Percentiles rank a stretch among this genome's conserved stretches.
Conservation (phyloP, 345 rosid genomes). For the Citrus trifoliata region DNA sequence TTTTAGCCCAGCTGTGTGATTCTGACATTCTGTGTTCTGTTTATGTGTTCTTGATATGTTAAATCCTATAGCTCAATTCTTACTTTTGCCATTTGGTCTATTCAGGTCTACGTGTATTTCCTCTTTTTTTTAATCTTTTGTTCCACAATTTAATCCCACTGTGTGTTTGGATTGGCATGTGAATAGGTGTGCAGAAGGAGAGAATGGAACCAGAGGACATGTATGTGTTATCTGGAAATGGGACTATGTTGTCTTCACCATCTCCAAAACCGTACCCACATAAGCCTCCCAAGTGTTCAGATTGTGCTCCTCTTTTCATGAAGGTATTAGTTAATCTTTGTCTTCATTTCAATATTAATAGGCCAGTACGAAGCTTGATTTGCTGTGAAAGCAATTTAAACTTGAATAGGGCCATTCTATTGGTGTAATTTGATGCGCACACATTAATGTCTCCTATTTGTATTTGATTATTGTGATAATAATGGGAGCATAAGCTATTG, state of each 20-base stretch:
- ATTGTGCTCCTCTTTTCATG: slow-evolving; percentile 86
- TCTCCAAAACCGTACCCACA: slow-evolving; percentile 82
- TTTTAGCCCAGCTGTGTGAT: background rate
- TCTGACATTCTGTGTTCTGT: background rate
- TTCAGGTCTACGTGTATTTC: background rate
- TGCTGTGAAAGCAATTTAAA: background rate
- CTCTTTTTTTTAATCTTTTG: background rate
- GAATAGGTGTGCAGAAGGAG: slow-evolving; percentile 95
- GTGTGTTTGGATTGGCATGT: slow-evolving; percentile 16
- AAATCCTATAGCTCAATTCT: background rate
- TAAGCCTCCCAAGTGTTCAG: slow-evolving; percentile 89
- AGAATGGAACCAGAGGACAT: slow-evolving; percentile 92
- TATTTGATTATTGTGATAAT: background rate
- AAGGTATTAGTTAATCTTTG: slow-evolving; percentile 42
- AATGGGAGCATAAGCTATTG: background rate
- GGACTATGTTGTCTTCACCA: slow-evolving; percentile 59
- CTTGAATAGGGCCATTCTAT: background rate
- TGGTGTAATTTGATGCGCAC: background rate
- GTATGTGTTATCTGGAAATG: slow-evolving; percentile 75
- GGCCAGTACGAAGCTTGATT: background rate
- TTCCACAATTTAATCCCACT: background rate
- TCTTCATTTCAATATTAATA: background rate
- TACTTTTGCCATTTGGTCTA: background rate
- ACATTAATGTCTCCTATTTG: background rate
- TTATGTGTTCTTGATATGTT: background rate